Conservation (phyloP, 2,329 filamentous ascomycete genomes). For the Sordariomycetes sp. region DNA sequence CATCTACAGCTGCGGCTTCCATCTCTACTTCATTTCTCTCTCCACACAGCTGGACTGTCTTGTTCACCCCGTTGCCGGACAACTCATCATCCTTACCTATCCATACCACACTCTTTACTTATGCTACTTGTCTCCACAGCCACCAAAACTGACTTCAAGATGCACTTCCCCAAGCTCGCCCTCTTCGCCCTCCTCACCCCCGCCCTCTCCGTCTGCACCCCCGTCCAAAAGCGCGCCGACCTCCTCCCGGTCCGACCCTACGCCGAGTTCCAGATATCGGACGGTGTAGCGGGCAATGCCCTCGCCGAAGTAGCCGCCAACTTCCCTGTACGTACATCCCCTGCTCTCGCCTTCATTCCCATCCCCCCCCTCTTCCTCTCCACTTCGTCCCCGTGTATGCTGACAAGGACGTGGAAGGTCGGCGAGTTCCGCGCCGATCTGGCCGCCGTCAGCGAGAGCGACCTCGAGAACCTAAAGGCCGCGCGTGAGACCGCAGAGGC, state of each 20-base stretch:
- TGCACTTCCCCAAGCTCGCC: conserved; percentile 23
- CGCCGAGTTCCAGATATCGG: conserved; percentile 32
- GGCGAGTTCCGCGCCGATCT: conserved; percentile 21
- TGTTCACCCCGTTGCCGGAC: neutral
- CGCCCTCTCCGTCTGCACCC: conserved; percentile 11
- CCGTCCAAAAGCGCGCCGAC: conserved; percentile 9
- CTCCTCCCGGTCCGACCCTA: conserved; percentile 16
- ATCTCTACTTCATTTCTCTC: neutral
- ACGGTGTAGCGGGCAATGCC: conserved; percentile 36
- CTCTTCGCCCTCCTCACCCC: conserved; percentile 21
- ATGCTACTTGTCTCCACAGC: neutral
- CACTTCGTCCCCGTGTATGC: no score
- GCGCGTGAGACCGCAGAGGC: conserved; percentile 35
- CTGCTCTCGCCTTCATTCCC: neutral
- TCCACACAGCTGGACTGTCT: conserved; percentile 3
- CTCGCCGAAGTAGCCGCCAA: conserved; percentile 37
- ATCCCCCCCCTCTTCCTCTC: no score
- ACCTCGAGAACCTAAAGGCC: conserved; percentile 34
- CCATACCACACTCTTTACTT: neutral
- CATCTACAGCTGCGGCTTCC: neutral
- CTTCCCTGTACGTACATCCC: conserved; percentile 28
- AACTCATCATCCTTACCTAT: neutral
- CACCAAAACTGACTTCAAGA: conserved; percentile 10
- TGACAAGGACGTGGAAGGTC: conserved; percentile 16
- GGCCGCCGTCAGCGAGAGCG: conserved; percentile 27